A percentile compares a stretch with the other conserved stretches of the same genome.
Evolutionary conservation across 148 eudicot species (phyloP).

Genomic region (Chenopodium quinoa): DNA sequence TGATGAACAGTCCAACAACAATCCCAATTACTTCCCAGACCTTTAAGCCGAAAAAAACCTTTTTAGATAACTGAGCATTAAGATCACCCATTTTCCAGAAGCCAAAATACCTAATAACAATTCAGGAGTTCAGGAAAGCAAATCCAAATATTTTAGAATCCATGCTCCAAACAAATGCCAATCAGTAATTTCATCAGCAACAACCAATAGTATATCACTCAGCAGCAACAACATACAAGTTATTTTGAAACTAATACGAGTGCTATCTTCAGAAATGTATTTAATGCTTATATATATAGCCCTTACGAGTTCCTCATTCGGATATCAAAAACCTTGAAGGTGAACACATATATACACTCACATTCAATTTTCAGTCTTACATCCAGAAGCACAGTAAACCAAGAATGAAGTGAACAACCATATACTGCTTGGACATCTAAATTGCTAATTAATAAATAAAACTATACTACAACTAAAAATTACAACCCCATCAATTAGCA

Average conservation of each 20-base stretch:
- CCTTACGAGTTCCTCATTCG: too few species aligned
- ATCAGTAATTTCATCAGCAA: neutral
- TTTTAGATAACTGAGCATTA: slow-evolving; percentile 38
- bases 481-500: neutral
- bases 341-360: neutral
- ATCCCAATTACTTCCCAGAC: slow-evolving; percentile 63
- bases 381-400: neutral
- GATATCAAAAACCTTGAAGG: too few species aligned
- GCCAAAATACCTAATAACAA: slow-evolving; percentile 30
- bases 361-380: neutral
- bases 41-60: slow-evolving; percentile 45
- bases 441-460: neutral
- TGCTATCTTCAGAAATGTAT: too few species aligned
- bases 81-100: slow-evolving; percentile 48
- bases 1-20: slow-evolving; percentile 43
- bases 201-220: neutral
- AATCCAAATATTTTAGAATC: slow-evolving; percentile 10
- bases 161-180: neutral
- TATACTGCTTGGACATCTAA: neutral
- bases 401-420: neutral
- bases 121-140: neutral
- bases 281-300: too few species aligned
- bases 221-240: too few species aligned
- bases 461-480: neutral
- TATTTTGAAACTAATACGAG: too few species aligned